Evolutionary conservation across 2,329 filamentous ascomycete species (phyloP).

Genomic region (Aureobasidium vineae): DNA sequence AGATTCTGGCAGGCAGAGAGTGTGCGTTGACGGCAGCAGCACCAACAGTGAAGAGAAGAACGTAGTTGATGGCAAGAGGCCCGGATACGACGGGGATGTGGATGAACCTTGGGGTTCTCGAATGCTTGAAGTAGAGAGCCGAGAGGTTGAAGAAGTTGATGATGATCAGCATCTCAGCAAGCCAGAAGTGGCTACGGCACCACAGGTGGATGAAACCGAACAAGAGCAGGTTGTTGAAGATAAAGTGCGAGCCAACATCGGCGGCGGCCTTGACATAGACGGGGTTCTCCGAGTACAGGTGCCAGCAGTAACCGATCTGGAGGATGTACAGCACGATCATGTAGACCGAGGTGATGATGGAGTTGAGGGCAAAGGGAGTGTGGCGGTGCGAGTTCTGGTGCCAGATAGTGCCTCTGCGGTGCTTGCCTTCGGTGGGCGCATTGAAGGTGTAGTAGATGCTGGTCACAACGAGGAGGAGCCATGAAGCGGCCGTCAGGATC

Average conservation of each 20-base stretch:
- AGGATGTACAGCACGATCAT: constrained; percentile 74
- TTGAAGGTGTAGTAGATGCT: constrained; percentile 72
- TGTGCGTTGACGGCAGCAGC: constrained; percentile 74
- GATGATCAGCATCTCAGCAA: constrained; percentile 71
- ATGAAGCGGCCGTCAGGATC: constrained; percentile 69
- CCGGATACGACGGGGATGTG: constrained; percentile 73
- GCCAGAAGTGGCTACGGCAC: constrained; percentile 70
- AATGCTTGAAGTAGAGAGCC: constrained; percentile 69
- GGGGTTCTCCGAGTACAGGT: constrained; percentile 68
- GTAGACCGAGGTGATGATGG: constrained; percentile 65
- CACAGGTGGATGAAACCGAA: constrained; percentile 83
- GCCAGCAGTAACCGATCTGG: constrained; percentile 71
- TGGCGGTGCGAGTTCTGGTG: constrained; percentile 64
- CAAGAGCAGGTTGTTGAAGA: constrained; percentile 78
- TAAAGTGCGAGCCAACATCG: constrained; percentile 79
- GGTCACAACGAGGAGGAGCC: constrained; percentile 69
- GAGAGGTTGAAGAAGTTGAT: constrained; percentile 81
- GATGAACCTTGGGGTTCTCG: constrained; percentile 66
- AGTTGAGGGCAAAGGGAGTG: constrained; percentile 75
- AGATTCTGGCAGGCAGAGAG: constrained; percentile 67
- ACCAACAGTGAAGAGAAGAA: constrained; percentile 85
- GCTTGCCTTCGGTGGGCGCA: constrained; percentile 59
- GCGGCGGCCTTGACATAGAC: constrained; percentile 67
- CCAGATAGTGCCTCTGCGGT: constrained; percentile 64
- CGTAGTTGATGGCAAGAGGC: constrained; percentile 81